Evolutionary conservation across 2,329 filamentous ascomycete species (phyloP).

Genomic region (Fusarium sp.): DNA sequence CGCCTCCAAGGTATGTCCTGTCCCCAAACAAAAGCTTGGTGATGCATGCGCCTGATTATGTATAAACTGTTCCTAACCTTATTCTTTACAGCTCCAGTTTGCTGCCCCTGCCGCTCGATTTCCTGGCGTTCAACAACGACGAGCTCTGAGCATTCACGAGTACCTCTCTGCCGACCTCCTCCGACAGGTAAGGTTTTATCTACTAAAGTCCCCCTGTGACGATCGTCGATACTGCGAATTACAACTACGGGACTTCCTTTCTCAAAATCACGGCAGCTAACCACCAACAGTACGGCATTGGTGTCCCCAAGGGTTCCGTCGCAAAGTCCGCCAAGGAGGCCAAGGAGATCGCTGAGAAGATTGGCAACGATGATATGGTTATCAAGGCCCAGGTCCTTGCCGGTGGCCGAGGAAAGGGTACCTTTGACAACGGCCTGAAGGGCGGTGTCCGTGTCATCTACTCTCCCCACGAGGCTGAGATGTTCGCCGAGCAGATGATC

Average conservation of each 20-base stretch:
- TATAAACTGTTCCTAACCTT: slow-evolving; percentile 26
- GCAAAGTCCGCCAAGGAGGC: slow-evolving; percentile 88
- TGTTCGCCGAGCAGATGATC: slow-evolving; percentile 99
- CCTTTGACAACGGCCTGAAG: slow-evolving; percentile 98
- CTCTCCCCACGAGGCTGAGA: slow-evolving; percentile 94
- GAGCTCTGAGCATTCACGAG: slow-evolving; percentile 96
- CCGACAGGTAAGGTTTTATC: slow-evolving; percentile 67
- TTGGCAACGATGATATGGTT: slow-evolving; percentile 96
- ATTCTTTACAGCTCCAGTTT: slow-evolving; percentile 47
- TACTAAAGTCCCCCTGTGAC: slow-evolving; percentile 21
- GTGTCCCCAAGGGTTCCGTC: slow-evolving; percentile 89
- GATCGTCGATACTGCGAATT: slow-evolving; percentile 28
- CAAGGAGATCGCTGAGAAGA: slow-evolving; percentile 88
- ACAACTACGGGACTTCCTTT: slow-evolving; percentile 20
- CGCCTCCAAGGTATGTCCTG: slow-evolving; percentile 75
- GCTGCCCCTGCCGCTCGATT: slow-evolving; percentile 65
- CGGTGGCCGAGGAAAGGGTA: slow-evolving; percentile 96
- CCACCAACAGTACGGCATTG: slow-evolving; percentile 83
- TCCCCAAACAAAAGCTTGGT: slow-evolving; percentile 21
- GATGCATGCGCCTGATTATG: not conserved
- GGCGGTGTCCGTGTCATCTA: slow-evolving; percentile 99
- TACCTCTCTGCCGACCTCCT: slow-evolving; percentile 96
- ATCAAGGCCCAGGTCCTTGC: slow-evolving; percentile 99
- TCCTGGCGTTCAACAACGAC: slow-evolving; percentile 81
- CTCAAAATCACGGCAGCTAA: slow-evolving; percentile 29